A percentile compares a stretch with the other conserved stretches of the same genome.
Conservation (phyloP, 768 basidiomycete species). For the Crepidotus variabilis region DNA sequence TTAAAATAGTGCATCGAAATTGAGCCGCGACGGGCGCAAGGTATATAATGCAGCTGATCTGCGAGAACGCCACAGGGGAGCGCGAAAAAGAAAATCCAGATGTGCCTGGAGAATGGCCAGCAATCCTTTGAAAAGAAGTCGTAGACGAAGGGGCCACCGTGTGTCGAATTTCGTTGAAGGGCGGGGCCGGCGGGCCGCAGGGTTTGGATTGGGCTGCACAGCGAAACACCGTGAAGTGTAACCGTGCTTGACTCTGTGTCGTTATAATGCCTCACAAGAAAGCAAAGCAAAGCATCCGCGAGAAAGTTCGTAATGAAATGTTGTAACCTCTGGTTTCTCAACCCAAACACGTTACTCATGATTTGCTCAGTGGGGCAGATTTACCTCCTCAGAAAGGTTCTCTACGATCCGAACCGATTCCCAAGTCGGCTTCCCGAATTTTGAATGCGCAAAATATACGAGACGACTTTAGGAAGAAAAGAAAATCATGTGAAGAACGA, state of each 20-base stretch:
- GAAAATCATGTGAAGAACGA: slow-evolving; percentile 26
- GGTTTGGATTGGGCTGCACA: no score
- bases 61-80: no score
- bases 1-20: no score
- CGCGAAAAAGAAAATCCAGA: no score
- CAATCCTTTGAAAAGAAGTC: no score
- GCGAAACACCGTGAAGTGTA: no score
- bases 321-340: slow-evolving; percentile 12
- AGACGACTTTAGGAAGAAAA: slow-evolving; percentile 52
- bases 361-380: slow-evolving; percentile 41
- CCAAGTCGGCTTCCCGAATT: slow-evolving; percentile 65
- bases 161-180: no score
- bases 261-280: slow-evolving; percentile 61
- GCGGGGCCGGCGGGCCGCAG: no score
- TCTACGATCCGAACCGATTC: slow-evolving; percentile 54
- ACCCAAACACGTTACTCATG: not conserved
- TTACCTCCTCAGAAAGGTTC: slow-evolving; percentile 41
- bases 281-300: slow-evolving; percentile 48
- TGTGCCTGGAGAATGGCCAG: no score
- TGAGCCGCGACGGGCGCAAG: no score
- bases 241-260: not conserved
- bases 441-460: slow-evolving; percentile 60
- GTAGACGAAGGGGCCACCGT: no score
- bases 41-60: no score
- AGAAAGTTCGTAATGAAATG: slow-evolving; percentile 39